Evolutionary conservation across 2,329 filamentous ascomycete species (phyloP), one percentile per base, ranked within the genome.

Genomic region (Sarocladium brachiariae): DNA sequence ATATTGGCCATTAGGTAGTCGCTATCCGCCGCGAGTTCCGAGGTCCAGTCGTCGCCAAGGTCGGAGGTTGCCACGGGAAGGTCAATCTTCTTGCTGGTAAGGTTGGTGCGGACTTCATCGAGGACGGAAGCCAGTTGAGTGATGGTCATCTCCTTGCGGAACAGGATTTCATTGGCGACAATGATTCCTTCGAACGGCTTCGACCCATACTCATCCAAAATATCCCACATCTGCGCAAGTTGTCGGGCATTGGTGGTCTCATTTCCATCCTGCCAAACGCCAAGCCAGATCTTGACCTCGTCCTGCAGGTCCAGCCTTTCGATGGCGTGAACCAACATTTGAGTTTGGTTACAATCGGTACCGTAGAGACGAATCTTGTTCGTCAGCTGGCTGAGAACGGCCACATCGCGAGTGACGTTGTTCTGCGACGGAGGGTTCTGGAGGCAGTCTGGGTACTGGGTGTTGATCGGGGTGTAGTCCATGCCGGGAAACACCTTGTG

Each of bases 1-100:
- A 97, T 88, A 63, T 97, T 97, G 58, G 89, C 86, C 91, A 97
- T 96, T 67, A 97, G 83, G 60, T 88, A 84, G 66, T 97, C 91
- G 37, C 89, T 87, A 49, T 81, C 75, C 3, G 70, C 59, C 0
- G 86, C 87, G 16, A 97, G 78, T 2, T 75, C 72, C 0, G 75
- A 61, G 2, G 82, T 85, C 92, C 92, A 97, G 60, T 92, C 86
- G 60, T 93, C 85, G 23, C 92, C 92, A 0, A 97, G 76, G 64
- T 97, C 92, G 0, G 87, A 90, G 0, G 89, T 95, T 1, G 90
- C 88, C 11, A 97, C 81, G 0, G 87, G 87, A 9, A 97, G 73
- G 45, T 81, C 70, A 58, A 91, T 78, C 16, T 76, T 75, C 61
- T 81, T 79, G 30, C 71, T 67, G 2, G 81, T 86, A 49, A 96